Base-by-base conservation (phyloP, 257 asterid genomes). In the Solanum etuberosum region DNA sequence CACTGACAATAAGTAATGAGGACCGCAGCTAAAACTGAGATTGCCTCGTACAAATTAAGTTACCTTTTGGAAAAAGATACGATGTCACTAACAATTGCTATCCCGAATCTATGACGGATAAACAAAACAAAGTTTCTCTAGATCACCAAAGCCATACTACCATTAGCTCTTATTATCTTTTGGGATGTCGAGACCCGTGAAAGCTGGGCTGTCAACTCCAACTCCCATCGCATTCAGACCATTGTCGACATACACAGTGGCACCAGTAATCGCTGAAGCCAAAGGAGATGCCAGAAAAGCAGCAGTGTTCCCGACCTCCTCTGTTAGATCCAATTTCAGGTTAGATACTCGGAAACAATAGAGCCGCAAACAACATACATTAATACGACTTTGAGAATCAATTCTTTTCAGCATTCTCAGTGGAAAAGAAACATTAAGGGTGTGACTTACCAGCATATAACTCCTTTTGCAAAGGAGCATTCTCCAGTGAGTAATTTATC, bases 401-500 rank as follows among this genome's bases (percentile, higher is more conserved):
- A 80, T 78, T 78, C 10, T 40, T n/a, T 25, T 25, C 5, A 43
- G 63, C 63, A 43, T 78, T 42, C 10, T 78, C 25, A 15, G 20
- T 1, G 84, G 83, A 27, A 76, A 77, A 42, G 34, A 77, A 42
- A 77, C 21, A 15, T 25, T 15, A 77, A 63, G 25, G 23, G 20
- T 76, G 35, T 23, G 65, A 89, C 92, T 94, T 88, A 97, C 99
- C 99, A 29, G 99, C 96, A 88, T 93, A 92, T 27, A 97, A 92
- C 86, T 97, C 99, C 92, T 97, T 97, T 88, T 96, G 99, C 95
- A 94, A 84, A 67, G 99, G 99, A 5, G 99, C 95, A 83, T 97
- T 97, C 92, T 95, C 98, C 87, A 89, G 65, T 2, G 99, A 95
- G 87, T 97, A 97, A 91, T 97, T 94, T 38, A 97, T 97, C 99